These are phyloP conservation scores for Xylariales sp. DNA, from an alignment of 2,329 filamentous ascomycete species.

Conservation along the genomic window DNA sequence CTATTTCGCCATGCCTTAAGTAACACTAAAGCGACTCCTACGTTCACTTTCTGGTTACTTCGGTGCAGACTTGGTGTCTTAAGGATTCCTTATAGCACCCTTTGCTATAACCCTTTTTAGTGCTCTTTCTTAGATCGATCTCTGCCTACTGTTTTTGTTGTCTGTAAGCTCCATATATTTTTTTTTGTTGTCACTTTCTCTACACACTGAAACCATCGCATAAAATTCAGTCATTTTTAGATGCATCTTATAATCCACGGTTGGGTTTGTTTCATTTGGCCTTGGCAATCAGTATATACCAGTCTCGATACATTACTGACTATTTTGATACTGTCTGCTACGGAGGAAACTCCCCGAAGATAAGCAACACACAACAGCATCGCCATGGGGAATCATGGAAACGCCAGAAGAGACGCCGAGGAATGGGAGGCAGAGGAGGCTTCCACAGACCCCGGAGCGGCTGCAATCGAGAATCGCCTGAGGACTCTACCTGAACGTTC, in stretches of 20 bases:
- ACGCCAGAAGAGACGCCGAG: background rate
- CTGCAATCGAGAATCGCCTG: slow-evolving; percentile 20
- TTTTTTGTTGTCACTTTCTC: background rate
- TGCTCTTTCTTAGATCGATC: background rate
- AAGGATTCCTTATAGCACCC: no score
- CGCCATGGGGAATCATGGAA: background rate
- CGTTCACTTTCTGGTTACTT: no score
- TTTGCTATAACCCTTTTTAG: background rate
- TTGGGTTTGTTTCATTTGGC: background rate
- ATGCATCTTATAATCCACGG: background rate
- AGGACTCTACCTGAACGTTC: slow-evolving; percentile 9
- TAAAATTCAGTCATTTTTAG: background rate
- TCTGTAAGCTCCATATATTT: background rate
- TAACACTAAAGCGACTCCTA: background rate
- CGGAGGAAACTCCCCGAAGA: background rate
- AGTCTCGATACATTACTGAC: background rate
- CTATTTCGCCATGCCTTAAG: background rate
- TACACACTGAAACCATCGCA: background rate
- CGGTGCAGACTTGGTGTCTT: no score
- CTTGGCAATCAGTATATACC: background rate
- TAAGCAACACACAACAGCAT: background rate
- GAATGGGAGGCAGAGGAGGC: slow-evolving; percentile 23
- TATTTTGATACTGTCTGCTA: background rate
- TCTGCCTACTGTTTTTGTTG: background rate
- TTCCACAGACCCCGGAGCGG: slow-evolving; percentile 14